phyloP scores from a whole-genome alignment of 345 rosid species.

The Bruguiera sexangula region DNA sequence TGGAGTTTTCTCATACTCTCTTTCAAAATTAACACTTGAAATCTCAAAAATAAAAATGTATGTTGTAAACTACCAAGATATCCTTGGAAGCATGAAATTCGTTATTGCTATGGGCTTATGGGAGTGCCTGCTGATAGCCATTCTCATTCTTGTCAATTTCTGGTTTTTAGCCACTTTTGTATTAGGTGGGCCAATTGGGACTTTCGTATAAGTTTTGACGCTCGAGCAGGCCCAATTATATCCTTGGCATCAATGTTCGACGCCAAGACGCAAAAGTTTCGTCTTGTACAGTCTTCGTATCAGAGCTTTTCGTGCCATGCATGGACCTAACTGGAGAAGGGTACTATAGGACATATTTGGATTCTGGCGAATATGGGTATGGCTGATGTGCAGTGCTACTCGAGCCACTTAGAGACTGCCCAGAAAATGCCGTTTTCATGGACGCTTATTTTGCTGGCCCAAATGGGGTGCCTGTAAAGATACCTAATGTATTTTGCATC shows the following conservation, averaged over 20 bases:
- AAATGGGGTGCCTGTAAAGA: conserved; percentile 10
- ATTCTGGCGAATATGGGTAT: conserved; percentile 22
- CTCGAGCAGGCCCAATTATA: conserved; percentile 19
- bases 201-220: conserved; percentile 19
- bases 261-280: conserved; percentile 1
- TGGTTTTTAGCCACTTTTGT: neutral
- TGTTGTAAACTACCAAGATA: too few relatives aligned
- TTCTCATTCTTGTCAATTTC: neutral
- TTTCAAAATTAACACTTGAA: too few relatives aligned
- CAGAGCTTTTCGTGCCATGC: conserved; percentile 23
- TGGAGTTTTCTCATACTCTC: too few relatives aligned
- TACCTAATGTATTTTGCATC: conserved; percentile 12
- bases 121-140: too few relatives aligned
- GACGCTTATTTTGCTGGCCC: conserved; percentile 14
- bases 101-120: too few relatives aligned
- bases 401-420: conserved; percentile 14
- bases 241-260: conserved; percentile 25
- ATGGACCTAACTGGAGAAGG: conserved; percentile 24
- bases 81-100: too few relatives aligned
- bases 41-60: too few relatives aligned
- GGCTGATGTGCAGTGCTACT: conserved; percentile 10
- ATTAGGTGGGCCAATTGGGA: conserved; percentile 26
- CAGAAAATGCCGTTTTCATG: conserved; percentile 20
- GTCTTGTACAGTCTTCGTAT: conserved; percentile 20
- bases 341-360: conserved; percentile 18